Evolutionary conservation across 73 alveolate species (phyloP).

Genomic region (Breviolum minutum): DNA sequence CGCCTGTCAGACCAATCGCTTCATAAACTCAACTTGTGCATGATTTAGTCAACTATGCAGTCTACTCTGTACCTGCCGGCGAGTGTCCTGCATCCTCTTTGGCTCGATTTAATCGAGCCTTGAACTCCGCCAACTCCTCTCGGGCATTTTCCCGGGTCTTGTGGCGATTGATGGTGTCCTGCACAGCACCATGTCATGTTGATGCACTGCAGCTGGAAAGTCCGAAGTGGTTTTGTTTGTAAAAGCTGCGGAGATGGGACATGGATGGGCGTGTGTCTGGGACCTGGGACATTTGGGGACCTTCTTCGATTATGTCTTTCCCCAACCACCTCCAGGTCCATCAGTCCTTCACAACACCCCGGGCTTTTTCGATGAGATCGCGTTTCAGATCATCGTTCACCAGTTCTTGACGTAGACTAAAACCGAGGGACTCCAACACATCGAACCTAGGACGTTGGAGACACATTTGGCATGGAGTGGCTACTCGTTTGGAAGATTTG

Average conservation of each 20-base stretch:
- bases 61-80: neutral
- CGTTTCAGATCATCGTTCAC: slow-evolving; percentile 73
- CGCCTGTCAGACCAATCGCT: too few relatives aligned
- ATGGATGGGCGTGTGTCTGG: too few relatives aligned
- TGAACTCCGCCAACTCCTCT: slow-evolving; percentile 90
- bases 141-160: slow-evolving; percentile 87
- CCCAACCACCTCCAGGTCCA: neutral
- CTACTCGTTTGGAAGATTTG: too few relatives aligned
- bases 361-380: slow-evolving; percentile 79
- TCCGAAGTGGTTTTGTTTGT: neutral
- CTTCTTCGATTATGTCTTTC: neutral
- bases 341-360: slow-evolving; percentile 78
- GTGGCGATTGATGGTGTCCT: slow-evolving; percentile 90
- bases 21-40: too few relatives aligned
- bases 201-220: neutral
- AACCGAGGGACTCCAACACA: slow-evolving; percentile 70
- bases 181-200: neutral
- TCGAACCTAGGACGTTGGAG: neutral
- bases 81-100: slow-evolving; percentile 15
- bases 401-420: slow-evolving; percentile 52
- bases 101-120: slow-evolving; percentile 58
- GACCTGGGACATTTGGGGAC: neutral
- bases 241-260: too few relatives aligned
- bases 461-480: too few relatives aligned
- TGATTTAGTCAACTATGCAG: too few relatives aligned